Conservation (phyloP, 2,329 filamentous ascomycete genomes). For the Thelonectria rubi region DNA sequence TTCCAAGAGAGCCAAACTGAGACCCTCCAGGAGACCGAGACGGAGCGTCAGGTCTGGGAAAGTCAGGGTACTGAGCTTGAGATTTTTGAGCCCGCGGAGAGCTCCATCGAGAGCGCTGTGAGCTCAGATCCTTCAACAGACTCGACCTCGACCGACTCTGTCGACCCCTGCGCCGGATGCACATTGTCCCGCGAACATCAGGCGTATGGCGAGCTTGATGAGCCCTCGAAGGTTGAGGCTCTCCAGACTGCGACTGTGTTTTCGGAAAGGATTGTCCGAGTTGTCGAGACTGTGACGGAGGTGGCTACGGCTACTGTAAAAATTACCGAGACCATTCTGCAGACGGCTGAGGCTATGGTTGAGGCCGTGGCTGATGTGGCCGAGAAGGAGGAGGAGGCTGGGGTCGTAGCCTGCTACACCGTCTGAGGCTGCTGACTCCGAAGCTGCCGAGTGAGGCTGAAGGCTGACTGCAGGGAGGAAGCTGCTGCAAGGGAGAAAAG, state of each 20-base stretch:
- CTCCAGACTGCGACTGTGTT: slow-evolving; percentile 26
- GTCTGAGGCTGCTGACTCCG: neutral
- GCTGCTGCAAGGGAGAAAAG: neutral
- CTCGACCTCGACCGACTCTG: slow-evolving; percentile 10
- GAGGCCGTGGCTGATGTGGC: slow-evolving; percentile 9
- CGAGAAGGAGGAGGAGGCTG: neutral
- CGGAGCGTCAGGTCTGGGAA: neutral
- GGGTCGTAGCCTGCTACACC: neutral
- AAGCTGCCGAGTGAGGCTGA: neutral
- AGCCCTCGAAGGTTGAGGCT: neutral
- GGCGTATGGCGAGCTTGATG: slow-evolving; percentile 3
- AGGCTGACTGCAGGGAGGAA: neutral
- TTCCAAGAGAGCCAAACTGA: slow-evolving; percentile 2
- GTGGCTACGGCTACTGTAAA: slow-evolving; percentile 46
- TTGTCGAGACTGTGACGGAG: slow-evolving; percentile 50
- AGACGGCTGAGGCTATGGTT: slow-evolving; percentile 23
- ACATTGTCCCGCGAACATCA: slow-evolving; percentile 21
- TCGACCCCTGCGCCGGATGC: slow-evolving; percentile 39
- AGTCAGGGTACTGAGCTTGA: slow-evolving; percentile 1
- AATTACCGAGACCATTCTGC: slow-evolving; percentile 40
- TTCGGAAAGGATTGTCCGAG: slow-evolving; percentile 41
- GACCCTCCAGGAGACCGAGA: slow-evolving; percentile 1
- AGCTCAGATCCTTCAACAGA: slow-evolving; percentile 10
- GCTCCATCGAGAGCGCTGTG: slow-evolving; percentile 6
- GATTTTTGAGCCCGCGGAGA: neutral